These are phyloP conservation scores for Diphasiastrum complanatum DNA, from an alignment of 83 land plant genomes.

Conservation along the genomic window DNA sequence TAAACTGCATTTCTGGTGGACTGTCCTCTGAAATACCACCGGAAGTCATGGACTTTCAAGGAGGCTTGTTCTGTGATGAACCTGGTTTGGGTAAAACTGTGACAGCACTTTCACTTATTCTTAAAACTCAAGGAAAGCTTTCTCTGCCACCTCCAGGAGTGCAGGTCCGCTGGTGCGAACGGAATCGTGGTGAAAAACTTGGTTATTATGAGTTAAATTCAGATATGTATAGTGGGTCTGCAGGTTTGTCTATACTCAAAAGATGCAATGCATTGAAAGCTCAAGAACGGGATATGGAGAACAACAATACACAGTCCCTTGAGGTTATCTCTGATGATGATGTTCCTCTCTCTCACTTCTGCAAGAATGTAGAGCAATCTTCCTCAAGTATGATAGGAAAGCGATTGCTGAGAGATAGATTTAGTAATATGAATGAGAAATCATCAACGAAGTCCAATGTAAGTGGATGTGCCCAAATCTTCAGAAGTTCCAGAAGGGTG, in stretches of 20 bases:
- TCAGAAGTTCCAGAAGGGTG: slow-evolving; percentile 13
- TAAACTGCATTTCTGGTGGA: slow-evolving; percentile 64
- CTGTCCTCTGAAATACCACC: slow-evolving; percentile 55
- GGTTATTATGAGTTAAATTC: slow-evolving; percentile 76
- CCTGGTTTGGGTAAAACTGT: slow-evolving; percentile 95
- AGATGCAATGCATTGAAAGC: slow-evolving; percentile 32
- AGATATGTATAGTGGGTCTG: slow-evolving; percentile 6
- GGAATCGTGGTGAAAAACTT: slow-evolving; percentile 44
- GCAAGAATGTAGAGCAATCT: too few relatives aligned
- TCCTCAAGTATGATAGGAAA: too few relatives aligned
- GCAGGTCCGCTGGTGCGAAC: slow-evolving; percentile 60
- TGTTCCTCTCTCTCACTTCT: not conserved
- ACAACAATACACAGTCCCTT: not conserved
- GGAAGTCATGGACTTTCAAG: slow-evolving; percentile 60
- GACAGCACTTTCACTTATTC: slow-evolving; percentile 80
- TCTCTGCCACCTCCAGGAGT: slow-evolving; percentile 71
- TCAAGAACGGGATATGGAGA: slow-evolving; percentile 19
- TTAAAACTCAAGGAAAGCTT: slow-evolving; percentile 81
- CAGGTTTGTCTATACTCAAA: slow-evolving; percentile 31
- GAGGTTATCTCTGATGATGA: not conserved
- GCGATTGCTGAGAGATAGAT: not conserved
- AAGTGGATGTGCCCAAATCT: not conserved
- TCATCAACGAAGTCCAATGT: not conserved
- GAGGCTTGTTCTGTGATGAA: slow-evolving; percentile 97
- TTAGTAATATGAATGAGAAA: not conserved